A percentile compares a stretch with the other conserved stretches of the same genome.
Conservation (phyloP, 179 eudicot species). For the Patellifolia procumbens region DNA sequence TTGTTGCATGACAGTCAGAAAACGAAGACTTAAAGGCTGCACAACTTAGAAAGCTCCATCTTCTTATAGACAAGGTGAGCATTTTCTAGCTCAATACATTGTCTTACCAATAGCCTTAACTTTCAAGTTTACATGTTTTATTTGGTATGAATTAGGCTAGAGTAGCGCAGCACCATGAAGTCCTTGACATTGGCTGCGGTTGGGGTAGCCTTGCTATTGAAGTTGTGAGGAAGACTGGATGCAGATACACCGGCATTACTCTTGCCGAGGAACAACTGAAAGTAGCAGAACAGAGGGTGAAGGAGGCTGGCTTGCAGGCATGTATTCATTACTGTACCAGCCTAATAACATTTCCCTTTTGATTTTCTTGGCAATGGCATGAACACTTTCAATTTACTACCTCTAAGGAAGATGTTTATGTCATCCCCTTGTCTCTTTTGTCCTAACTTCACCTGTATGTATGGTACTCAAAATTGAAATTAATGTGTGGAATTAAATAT, state of each 20-base stretch:
- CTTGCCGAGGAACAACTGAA: constrained; percentile 75
- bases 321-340: neutral
- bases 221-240: constrained; percentile 78
- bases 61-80: constrained; percentile 68
- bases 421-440: neutral
- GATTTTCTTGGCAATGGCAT: neutral
- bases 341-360: neutral
- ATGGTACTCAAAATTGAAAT: neutral
- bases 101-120: neutral
- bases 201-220: constrained; percentile 97
- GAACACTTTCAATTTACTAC: neutral
- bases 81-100: neutral
- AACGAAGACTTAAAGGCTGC: constrained; percentile 77
- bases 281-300: constrained; percentile 74
- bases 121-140: neutral
- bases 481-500: neutral
- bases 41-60: constrained; percentile 72
- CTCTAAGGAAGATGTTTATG: neutral
- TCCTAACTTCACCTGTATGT: neutral
- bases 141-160: constrained; percentile 48
- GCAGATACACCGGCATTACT: constrained; percentile 91
- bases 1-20: constrained; percentile 42
- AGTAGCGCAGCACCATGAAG: constrained; percentile 65
- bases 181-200: constrained; percentile 92
- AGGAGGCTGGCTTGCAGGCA: constrained; percentile 86